A percentile compares a stretch with the other conserved stretches of the same genome.
phyloP scores from a whole-genome alignment of 2,329 filamentous ascomycete species.

The Microascus cirrosus region DNA sequence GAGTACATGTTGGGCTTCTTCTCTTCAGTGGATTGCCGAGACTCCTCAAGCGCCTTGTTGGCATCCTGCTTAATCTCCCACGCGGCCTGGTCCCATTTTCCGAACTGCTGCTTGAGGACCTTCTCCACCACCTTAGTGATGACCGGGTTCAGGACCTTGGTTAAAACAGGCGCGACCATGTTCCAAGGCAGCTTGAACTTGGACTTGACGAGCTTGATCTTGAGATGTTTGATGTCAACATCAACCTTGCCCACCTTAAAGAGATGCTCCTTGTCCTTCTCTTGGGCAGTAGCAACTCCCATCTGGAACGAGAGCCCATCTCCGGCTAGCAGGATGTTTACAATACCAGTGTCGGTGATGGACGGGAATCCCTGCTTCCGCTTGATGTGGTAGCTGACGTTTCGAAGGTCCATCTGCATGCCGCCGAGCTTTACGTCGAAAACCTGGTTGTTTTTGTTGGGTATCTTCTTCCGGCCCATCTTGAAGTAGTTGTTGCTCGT shows the following conservation, averaged over 20 bases:
- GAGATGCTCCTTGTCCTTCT: constrained; percentile 67
- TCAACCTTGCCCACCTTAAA: constrained; percentile 91
- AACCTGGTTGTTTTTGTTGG: constrained; percentile 69
- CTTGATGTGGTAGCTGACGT: constrained; percentile 91
- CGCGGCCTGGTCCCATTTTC: constrained; percentile 59
- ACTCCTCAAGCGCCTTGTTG: constrained; percentile 55
- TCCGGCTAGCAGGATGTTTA: constrained; percentile 79
- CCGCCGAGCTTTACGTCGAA: constrained; percentile 78
- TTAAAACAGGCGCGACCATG: constrained; percentile 75
- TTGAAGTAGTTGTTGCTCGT: constrained; percentile 89
- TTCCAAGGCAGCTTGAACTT: constrained; percentile 87
- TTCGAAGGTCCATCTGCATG: constrained; percentile 82
- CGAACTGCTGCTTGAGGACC: constrained; percentile 74
- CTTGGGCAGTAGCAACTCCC: constrained; percentile 71
- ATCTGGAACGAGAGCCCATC: constrained; percentile 87
- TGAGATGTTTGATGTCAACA: constrained; percentile 69
- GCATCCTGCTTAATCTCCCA: constrained; percentile 77
- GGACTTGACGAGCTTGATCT: constrained; percentile 87
- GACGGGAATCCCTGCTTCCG: constrained; percentile 88
- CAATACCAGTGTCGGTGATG: constrained; percentile 76
- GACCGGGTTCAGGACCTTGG: constrained; percentile 73
- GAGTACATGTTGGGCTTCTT: constrained; percentile 74
- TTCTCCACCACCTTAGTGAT: constrained; percentile 84
- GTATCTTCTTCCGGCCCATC: constrained; percentile 82
- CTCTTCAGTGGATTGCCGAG: constrained; percentile 47